phyloP scores from a whole-genome alignment of 2,329 filamentous ascomycete species.

The Grosmannia serpens region DNA sequence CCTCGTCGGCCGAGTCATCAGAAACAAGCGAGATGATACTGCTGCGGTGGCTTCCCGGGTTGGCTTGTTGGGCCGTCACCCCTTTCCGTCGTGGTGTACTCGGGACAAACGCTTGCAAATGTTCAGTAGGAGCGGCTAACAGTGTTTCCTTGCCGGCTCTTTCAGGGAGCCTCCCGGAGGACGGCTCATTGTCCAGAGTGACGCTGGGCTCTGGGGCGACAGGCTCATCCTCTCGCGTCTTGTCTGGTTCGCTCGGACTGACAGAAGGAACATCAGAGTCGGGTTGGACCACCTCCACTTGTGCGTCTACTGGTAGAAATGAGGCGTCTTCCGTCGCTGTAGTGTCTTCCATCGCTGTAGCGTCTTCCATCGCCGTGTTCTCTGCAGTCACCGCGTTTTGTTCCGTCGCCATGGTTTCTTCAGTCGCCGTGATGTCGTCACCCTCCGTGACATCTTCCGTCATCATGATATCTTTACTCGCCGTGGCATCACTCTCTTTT shows the following conservation, averaged over 20 bases:
- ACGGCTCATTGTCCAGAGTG: background rate
- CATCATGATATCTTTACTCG: too few relatives aligned
- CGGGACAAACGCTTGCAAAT: background rate
- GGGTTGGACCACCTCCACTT: background rate
- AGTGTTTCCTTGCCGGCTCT: background rate
- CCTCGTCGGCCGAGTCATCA: conserved; percentile 21
- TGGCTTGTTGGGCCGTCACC: background rate
- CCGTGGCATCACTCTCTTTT: background rate
- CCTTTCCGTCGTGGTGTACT: background rate
- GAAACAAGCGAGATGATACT: conserved; percentile 32
- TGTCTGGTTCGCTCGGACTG: background rate
- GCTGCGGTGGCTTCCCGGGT: conserved; percentile 8
- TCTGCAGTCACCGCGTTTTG: background rate
- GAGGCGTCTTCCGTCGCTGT: background rate
- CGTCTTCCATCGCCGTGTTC: background rate
- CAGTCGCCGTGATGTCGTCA: background rate
- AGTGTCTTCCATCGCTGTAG: background rate
- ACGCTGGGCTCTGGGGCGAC: background rate
- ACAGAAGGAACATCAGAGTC: background rate
- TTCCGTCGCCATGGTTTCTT: background rate
- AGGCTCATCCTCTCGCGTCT: background rate
- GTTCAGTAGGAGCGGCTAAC: background rate
- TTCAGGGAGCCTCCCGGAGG: too few relatives aligned
- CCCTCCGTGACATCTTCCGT: background rate
- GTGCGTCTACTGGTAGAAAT: background rate